Conservation (phyloP, 208 protist genomes). For the Wallacemonas rigidus region DNA sequence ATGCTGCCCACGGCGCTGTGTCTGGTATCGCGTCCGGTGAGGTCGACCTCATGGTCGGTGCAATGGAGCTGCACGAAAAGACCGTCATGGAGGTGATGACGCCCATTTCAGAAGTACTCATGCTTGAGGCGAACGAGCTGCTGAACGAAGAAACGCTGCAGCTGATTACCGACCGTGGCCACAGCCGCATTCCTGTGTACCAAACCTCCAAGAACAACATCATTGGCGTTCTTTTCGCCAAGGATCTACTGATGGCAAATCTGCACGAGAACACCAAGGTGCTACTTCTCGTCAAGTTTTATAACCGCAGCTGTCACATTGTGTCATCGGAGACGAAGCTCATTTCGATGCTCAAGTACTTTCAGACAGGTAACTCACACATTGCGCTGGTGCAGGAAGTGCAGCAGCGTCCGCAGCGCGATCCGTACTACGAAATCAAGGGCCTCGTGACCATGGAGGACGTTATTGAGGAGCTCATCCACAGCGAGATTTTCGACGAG, state of each 20-base stretch:
- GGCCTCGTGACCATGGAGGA: constrained; percentile 97
- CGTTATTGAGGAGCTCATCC: constrained; percentile 97
- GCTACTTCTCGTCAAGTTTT: constrained; percentile 93
- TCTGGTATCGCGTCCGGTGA: constrained; percentile 89
- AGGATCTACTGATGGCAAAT: constrained; percentile 95
- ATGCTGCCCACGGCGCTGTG: constrained; percentile 86
- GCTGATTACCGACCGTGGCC: constrained; percentile 91
- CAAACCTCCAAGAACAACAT: constrained; percentile 91
- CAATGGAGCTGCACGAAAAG: constrained; percentile 95
- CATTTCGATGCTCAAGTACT: constrained; percentile 95
- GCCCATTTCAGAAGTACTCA: constrained; percentile 92
- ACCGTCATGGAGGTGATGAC: constrained; percentile 95
- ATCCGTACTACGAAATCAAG: constrained; percentile 95
- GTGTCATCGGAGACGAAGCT: constrained; percentile 91
- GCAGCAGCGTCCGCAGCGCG: constrained; percentile 81
- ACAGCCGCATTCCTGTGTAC: constrained; percentile 95
- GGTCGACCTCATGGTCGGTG: constrained; percentile 92
- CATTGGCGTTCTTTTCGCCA: constrained; percentile 91
- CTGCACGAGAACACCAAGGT: constrained; percentile 94
- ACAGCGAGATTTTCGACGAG: constrained; percentile 97
- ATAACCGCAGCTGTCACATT: constrained; percentile 88
- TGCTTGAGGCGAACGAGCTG: constrained; percentile 90
- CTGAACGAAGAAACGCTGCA: constrained; percentile 93
- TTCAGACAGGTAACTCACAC: constrained; percentile 93
- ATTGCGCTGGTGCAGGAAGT: constrained; percentile 94